A percentile compares a stretch with the other conserved stretches of the same genome.
Conservation (phyloP, 805 yeast species). For the Yarrowia hollandica region DNA sequence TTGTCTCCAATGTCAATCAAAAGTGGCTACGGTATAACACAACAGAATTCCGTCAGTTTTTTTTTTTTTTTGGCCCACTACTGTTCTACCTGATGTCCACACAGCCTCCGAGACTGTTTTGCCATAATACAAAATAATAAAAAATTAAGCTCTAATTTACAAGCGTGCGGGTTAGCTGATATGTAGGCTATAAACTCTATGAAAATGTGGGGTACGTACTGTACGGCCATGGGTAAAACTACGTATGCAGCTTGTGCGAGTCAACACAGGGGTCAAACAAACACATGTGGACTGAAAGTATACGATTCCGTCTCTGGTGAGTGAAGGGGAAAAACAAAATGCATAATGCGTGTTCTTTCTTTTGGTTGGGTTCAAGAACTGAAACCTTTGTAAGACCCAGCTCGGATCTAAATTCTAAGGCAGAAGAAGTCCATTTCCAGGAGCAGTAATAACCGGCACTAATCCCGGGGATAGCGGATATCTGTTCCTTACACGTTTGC, state of each 20-base stretch:
- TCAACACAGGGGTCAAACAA: conserved; percentile 11
- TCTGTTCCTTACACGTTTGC: too few species aligned
- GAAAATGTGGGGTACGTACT: conserved; percentile 26
- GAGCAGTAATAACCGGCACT: not conserved
- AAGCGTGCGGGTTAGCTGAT: conserved; percentile 27
- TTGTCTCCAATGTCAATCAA: too few species aligned
- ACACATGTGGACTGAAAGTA: too few species aligned
- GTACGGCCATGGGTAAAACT: conserved; percentile 13
- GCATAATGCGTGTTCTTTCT: not conserved
- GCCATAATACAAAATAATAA: too few species aligned
- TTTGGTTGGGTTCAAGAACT: not conserved
- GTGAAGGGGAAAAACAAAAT: too few species aligned
- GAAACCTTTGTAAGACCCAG: not conserved
- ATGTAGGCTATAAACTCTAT: not conserved
- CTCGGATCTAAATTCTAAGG: not conserved
- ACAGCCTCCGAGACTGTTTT: too few species aligned
- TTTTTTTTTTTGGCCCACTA: too few species aligned
- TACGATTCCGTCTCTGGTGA: too few species aligned
- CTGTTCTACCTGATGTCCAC: too few species aligned
- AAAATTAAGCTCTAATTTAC: conserved; percentile 15
- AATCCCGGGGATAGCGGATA: too few species aligned
- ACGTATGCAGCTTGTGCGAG: conserved; percentile 1
- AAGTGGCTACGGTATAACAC: too few species aligned
- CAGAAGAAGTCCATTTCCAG: not conserved
- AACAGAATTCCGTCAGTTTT: too few species aligned